These are phyloP conservation scores for Boletus fagicola DNA, from an alignment of 768 basidiomycete species.

Conservation along the genomic window DNA sequence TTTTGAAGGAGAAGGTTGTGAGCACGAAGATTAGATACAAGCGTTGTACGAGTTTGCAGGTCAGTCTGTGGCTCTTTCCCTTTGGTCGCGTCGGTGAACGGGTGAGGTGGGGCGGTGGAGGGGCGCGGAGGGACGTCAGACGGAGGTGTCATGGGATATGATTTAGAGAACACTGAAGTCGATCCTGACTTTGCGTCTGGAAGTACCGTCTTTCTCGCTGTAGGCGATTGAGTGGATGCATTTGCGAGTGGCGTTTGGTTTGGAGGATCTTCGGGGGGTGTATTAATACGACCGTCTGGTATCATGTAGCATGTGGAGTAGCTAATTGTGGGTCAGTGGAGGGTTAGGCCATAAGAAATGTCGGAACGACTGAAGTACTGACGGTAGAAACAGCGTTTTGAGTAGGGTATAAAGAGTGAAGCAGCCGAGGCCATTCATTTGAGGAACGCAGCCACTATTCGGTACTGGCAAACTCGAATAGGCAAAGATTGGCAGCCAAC, in stretches of 20 bases:
- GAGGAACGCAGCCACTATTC: constrained; percentile 1
- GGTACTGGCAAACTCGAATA: no score
- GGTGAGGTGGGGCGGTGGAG: constrained; percentile 29
- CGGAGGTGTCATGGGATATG: constrained; percentile 11
- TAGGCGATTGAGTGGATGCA: constrained; percentile 17
- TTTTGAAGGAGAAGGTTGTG: constrained; percentile 33
- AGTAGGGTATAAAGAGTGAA: background rate
- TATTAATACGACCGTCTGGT: constrained; percentile 18
- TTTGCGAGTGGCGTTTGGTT: constrained; percentile 16
- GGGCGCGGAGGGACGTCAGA: constrained; percentile 24
- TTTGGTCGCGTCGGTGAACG: constrained; percentile 15
- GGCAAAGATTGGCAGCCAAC: background rate
- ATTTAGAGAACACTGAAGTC: background rate
- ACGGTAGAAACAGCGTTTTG: constrained; percentile 3
- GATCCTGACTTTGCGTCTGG: constrained; percentile 9
- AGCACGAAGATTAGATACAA: constrained; percentile 31
- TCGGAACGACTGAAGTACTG: background rate
- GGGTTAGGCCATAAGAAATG: background rate
- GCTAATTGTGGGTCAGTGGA: background rate
- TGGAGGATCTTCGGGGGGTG: constrained; percentile 10
- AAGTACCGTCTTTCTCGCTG: constrained; percentile 7
- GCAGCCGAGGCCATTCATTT: background rate
- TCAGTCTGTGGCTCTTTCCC: constrained; percentile 11
- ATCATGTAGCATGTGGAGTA: constrained; percentile 32
- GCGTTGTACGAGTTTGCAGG: constrained; percentile 17